Evolutionary conservation across 306 rosid species (phyloP).

Genomic region (Argentina anserina): DNA sequence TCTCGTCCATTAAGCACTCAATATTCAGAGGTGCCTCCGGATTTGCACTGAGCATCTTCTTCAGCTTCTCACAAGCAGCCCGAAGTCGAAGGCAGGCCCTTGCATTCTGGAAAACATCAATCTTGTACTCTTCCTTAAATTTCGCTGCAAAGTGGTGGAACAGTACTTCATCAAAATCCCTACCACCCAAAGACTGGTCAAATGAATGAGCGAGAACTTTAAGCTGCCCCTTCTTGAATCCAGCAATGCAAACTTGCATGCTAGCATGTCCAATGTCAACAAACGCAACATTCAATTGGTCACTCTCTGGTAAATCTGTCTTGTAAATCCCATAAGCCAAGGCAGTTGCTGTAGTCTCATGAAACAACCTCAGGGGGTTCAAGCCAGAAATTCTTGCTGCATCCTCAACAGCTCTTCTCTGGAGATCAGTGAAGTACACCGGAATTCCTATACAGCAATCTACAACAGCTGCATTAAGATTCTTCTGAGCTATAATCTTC

Average conservation of each 20-base stretch:
- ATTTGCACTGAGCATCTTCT: conserved; percentile 93
- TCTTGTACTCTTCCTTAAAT: conserved; percentile 78
- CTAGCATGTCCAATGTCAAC: conserved; percentile 92
- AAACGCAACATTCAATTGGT: conserved; percentile 81
- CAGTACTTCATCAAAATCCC: conserved; percentile 86
- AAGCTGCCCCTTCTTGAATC: conserved; percentile 85
- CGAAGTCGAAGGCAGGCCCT: conserved; percentile 82
- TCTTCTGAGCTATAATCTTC: conserved; percentile 73
- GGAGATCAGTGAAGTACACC: conserved; percentile 83
- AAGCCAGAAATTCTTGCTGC: conserved; percentile 90
- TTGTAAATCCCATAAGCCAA: conserved; percentile 95
- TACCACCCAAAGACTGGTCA: conserved; percentile 88
- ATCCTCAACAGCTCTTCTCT: conserved; percentile 85
- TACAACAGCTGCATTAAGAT: conserved; percentile 71
- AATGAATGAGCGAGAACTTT: conserved; percentile 75
- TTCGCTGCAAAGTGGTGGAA: conserved; percentile 74
- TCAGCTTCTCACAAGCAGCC: conserved; percentile 86
- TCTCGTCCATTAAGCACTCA: conserved; percentile 96
- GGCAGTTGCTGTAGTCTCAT: conserved; percentile 92
- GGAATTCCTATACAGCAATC: conserved; percentile 99
- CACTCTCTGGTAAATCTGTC: conserved; percentile 86
- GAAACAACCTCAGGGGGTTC: conserved; percentile 81
- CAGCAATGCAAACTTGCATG: conserved; percentile 98
- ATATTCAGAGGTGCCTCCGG: conserved; percentile 86
- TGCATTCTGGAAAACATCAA: conserved; percentile 79